These are phyloP conservation scores for Chaetothyriales sp. DNA, from an alignment of 2,329 filamentous ascomycete genomes.

Conservation along the genomic window DNA sequence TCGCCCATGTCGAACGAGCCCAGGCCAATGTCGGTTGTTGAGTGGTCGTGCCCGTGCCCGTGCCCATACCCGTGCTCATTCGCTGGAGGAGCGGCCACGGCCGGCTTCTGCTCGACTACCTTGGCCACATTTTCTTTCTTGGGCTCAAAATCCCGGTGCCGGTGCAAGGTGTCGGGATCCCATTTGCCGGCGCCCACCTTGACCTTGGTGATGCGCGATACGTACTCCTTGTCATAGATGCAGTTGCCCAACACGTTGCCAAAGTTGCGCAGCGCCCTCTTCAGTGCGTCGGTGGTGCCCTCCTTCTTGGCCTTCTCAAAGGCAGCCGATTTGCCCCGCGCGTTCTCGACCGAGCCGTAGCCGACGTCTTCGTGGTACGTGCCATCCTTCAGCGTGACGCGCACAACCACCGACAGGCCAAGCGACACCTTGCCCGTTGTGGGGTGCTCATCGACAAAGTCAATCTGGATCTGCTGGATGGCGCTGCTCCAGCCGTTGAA, in stretches of 20 bases:
- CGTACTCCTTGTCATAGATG: slow-evolving; percentile 91
- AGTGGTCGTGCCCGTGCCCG: background rate
- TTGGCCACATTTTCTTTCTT: slow-evolving; percentile 38
- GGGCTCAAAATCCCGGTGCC: slow-evolving; percentile 59
- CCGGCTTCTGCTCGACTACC: slow-evolving; percentile 15
- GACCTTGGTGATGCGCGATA: slow-evolving; percentile 78
- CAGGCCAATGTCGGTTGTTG: background rate
- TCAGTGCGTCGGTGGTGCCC: slow-evolving; percentile 86
- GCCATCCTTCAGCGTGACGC: slow-evolving; percentile 80
- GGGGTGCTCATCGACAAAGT: slow-evolving; percentile 79
- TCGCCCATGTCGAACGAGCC: slow-evolving; percentile 34
- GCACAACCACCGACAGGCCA: slow-evolving; percentile 77
- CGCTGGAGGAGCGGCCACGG: slow-evolving; percentile 13
- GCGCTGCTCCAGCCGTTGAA: slow-evolving; percentile 96
- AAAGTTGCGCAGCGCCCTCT: slow-evolving; percentile 78
- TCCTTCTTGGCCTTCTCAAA: slow-evolving; percentile 99
- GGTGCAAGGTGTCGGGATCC: slow-evolving; percentile 64
- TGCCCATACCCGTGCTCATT: no score
- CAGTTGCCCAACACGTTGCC: slow-evolving; percentile 97
- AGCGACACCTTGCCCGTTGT: slow-evolving; percentile 67
- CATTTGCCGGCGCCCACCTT: slow-evolving; percentile 68
- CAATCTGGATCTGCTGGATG: slow-evolving; percentile 88
- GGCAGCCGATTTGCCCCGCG: slow-evolving; percentile 82
- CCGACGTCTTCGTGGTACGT: slow-evolving; percentile 97
- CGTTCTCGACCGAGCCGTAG: slow-evolving; percentile 93